Percentiles rank a stretch among this genome's conserved stretches.
Evolutionary conservation across 768 basidiomycete genomes (phyloP).

Genomic region (Auricularia sp.): DNA sequence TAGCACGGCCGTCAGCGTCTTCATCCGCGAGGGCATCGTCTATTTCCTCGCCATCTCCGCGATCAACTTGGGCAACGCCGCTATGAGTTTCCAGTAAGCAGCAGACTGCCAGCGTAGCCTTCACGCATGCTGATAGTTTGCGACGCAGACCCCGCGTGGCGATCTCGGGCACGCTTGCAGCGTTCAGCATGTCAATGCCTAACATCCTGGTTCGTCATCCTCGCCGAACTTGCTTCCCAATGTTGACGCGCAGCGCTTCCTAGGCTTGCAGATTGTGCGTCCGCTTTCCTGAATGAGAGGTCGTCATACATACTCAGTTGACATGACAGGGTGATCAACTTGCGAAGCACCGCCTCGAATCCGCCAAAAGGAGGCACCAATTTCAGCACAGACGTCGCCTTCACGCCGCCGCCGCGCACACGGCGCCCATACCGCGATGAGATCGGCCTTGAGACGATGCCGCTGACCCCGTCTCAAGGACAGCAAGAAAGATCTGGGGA

Average conservation of each 20-base stretch:
- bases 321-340: background rate
- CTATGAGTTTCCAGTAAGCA: background rate
- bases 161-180: background rate
- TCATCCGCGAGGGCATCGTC: background rate
- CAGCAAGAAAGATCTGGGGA: too few relatives aligned
- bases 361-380: too few relatives aligned
- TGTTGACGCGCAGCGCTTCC: background rate
- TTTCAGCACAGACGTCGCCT: too few relatives aligned
- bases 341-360: background rate
- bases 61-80: background rate
- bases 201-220: background rate
- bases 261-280: background rate
- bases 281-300: background rate
- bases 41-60: conserved; percentile 1
- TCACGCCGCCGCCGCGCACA: too few relatives aligned
- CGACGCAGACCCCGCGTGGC: background rate
- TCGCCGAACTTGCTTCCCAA: background rate
- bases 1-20: background rate
- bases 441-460: too few relatives aligned
- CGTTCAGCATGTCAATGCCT: background rate
- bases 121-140: background rate
- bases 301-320: background rate
- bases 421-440: too few relatives aligned
- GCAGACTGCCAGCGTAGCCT: background rate
- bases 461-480: too few relatives aligned